A percentile compares a stretch with the other conserved stretches of the same genome.
Conservation (phyloP, 345 rosid genomes). For the Streptanthus diversifolius region DNA sequence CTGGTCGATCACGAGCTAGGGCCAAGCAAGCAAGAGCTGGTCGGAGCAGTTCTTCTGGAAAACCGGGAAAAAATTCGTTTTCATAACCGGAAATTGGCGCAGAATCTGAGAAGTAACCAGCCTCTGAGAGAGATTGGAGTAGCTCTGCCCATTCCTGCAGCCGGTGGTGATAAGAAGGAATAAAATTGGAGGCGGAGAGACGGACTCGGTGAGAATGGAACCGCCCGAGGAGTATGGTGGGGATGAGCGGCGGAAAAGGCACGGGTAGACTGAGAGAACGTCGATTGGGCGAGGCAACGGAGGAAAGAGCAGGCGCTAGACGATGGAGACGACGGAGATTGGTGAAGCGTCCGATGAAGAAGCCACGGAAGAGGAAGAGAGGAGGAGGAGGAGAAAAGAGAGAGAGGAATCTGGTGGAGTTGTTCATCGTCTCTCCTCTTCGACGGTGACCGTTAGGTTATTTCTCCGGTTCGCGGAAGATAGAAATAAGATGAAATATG, state of each 20-base stretch:
- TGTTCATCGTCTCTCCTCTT: constrained; percentile 43
- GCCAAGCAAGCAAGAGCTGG: constrained; percentile 63
- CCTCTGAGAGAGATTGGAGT: constrained; percentile 35
- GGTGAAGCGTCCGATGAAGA: constrained; percentile 34
- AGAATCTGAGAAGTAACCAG: constrained; percentile 41
- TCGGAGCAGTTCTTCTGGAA: constrained; percentile 50
- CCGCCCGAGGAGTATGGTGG: constrained; percentile 22
- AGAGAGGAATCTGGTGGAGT: constrained; percentile 56
- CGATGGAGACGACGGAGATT: constrained; percentile 28
- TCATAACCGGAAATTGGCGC: not conserved
- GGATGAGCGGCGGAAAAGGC: constrained; percentile 16
- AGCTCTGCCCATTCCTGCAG: constrained; percentile 49
- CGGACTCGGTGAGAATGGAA: constrained; percentile 23
- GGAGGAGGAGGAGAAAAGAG: constrained; percentile 55
- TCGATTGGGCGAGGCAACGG: constrained; percentile 3
- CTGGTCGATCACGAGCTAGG: constrained; percentile 58
- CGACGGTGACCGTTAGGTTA: constrained; percentile 24
- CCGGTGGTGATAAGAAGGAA: constrained; percentile 13
- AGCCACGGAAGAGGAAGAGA: constrained; percentile 30
- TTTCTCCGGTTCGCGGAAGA: not conserved
- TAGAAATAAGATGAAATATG: not conserved
- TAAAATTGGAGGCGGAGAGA: constrained; percentile 20
- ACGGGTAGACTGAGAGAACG: constrained; percentile 2
- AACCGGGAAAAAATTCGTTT: constrained; percentile 37
- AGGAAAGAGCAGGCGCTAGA: not conserved